Conservation (phyloP, 306 rosid species). For the Cicer cuneatum region DNA sequence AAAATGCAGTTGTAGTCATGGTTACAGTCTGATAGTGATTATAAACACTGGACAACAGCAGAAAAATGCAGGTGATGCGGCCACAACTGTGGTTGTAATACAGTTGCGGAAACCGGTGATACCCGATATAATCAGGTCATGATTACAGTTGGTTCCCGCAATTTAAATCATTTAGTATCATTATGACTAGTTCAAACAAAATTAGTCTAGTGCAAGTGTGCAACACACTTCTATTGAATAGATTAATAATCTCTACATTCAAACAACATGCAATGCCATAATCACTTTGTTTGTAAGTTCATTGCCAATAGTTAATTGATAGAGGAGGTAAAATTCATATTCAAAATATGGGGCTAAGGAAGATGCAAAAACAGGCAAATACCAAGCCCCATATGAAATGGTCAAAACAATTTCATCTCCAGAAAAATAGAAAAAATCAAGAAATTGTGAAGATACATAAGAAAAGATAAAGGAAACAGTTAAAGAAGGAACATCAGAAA, state of each 20-base stretch:
- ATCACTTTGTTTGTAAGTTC: constrained; percentile 5
- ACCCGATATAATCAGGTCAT: not conserved
- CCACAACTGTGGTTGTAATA: constrained; percentile 1
- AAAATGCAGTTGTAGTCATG: not conserved
- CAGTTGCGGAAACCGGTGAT: constrained; percentile 1
- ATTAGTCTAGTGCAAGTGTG: constrained; percentile 3
- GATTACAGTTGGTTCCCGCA: not conserved
- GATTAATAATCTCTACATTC: constrained; percentile 11
- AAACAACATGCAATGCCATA: constrained; percentile 22
- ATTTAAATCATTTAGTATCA: constrained; percentile 15
- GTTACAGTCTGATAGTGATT: not conserved
- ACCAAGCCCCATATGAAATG: not conserved
- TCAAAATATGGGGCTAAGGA: not conserved
- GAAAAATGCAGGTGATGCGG: not conserved
- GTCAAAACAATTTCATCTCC: constrained; percentile 2
- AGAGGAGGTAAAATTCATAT: not conserved
- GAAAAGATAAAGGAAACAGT: not conserved
- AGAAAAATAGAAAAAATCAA: not conserved
- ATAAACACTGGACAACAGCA: not conserved
- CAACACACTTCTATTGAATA: not conserved
- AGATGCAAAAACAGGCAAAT: not conserved
- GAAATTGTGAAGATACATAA: not conserved
- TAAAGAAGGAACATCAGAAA: not conserved
- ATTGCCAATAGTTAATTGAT: not conserved
- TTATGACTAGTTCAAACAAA: not conserved